These are phyloP conservation scores for Talaromyces atroroseus DNA, from an alignment of 2,329 filamentous ascomycete species.

Conservation along the genomic window DNA sequence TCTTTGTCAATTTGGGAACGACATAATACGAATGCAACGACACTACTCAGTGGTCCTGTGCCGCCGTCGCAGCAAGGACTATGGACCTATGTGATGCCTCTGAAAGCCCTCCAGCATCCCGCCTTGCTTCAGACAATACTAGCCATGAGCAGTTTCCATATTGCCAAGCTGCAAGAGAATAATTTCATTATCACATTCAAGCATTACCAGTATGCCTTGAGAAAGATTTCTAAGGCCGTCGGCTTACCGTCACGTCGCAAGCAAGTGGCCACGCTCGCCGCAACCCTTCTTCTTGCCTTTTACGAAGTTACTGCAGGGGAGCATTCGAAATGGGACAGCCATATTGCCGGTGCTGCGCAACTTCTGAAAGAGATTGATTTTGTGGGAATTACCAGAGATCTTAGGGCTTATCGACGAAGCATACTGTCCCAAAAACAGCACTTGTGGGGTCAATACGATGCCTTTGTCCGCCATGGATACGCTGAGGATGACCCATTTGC, in stretches of 20 bases:
- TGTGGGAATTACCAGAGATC: constrained; percentile 63
- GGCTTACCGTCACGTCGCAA: constrained; percentile 62
- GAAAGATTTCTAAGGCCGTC: constrained; percentile 71
- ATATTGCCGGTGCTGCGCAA: constrained; percentile 77
- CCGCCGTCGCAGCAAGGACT: constrained; percentile 54
- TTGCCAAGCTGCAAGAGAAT: constrained; percentile 70
- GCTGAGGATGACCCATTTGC: constrained; percentile 40
- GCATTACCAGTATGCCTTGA: constrained; percentile 83
- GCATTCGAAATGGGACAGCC: constrained; percentile 92
- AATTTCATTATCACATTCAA: constrained; percentile 77
- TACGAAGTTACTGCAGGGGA: constrained; percentile 95
- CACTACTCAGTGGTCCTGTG: constrained; percentile 59
- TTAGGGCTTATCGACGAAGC: constrained; percentile 59
- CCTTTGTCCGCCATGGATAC: constrained; percentile 11
- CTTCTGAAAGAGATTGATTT: constrained; percentile 80
- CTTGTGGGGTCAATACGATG: constrained; percentile 21
- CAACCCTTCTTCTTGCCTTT: constrained; percentile 77
- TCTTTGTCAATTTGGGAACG: constrained; percentile 84
- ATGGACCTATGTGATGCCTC: constrained; percentile 73
- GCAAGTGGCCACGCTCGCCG: constrained; percentile 77
- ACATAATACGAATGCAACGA: constrained; percentile 66
- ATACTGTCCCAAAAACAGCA: constrained; percentile 28
- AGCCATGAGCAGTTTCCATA: constrained; percentile 78
- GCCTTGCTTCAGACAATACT: constrained; percentile 86
- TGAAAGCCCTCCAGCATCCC: constrained; percentile 77